These are phyloP conservation scores for Hymenoscyphus infarciens DNA, from an alignment of 2,329 filamentous ascomycete genomes.

Conservation along the genomic window DNA sequence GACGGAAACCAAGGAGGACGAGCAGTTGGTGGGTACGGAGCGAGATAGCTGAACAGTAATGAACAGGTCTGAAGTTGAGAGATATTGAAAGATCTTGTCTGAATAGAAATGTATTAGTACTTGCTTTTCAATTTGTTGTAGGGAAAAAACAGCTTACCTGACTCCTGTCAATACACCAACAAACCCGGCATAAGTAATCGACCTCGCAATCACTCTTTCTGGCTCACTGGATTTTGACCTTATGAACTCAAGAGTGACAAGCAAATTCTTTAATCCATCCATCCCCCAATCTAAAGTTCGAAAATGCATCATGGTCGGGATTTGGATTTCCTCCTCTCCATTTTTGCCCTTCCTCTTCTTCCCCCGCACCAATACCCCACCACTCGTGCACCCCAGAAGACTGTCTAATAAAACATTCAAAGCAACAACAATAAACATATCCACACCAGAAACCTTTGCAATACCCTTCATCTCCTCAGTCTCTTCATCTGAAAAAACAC, in stretches of 20 bases:
- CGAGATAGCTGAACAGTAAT: constrained; percentile 41
- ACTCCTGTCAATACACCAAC: constrained; percentile 51
- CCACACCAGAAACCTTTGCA: constrained; percentile 45
- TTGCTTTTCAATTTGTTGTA: constrained; percentile 5
- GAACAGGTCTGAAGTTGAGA: constrained; percentile 49
- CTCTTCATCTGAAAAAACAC: constrained; percentile 52
- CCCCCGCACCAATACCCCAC: constrained; percentile 39
- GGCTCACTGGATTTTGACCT: constrained; percentile 32
- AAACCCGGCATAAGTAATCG: constrained; percentile 49
- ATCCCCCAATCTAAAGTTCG: constrained; percentile 49
- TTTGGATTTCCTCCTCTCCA: constrained; percentile 15
- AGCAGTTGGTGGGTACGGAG: constrained; percentile 47
- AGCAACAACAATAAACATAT: constrained; percentile 57
- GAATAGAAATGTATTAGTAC: not conserved
- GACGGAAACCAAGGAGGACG: constrained; percentile 51
- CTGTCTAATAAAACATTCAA: constrained; percentile 62
- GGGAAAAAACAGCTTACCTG: constrained; percentile 33
- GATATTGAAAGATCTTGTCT: constrained; percentile 44
- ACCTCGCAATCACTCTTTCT: constrained; percentile 42
- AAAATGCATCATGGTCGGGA: constrained; percentile 49
- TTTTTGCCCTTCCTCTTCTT: constrained; percentile 14
- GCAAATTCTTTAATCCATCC: constrained; percentile 39
- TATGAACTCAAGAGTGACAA: constrained; percentile 40
- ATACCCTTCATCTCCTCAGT: constrained; percentile 60
- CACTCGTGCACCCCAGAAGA: constrained; percentile 63